These are phyloP conservation scores for Actinidia chinensis DNA, from an alignment of 179 eudicot species.

Conservation along the genomic window DNA sequence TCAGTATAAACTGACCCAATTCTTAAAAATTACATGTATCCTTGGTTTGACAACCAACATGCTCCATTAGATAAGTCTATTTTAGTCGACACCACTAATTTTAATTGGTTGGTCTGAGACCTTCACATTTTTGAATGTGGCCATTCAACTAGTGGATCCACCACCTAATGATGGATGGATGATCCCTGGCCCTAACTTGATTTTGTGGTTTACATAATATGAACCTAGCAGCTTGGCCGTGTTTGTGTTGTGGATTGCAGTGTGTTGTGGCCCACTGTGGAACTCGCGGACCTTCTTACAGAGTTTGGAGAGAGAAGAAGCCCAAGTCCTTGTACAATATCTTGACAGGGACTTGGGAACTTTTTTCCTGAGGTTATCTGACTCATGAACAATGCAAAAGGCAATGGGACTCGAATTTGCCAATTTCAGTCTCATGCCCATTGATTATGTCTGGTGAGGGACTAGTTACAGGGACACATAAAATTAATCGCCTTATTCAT, in stretches of 20 bases:
- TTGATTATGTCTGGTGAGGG: too few species aligned
- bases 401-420: too few species aligned
- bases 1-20: too few species aligned
- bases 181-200: background rate
- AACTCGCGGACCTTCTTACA: too few species aligned
- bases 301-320: too few species aligned
- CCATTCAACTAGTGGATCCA: conserved; percentile 1
- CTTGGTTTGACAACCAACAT: too few species aligned
- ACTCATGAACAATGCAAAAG: too few species aligned
- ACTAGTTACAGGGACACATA: too few species aligned
- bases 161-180: background rate
- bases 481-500: too few species aligned
- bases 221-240: background rate
- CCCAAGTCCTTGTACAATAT: background rate
- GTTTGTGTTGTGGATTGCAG: background rate
- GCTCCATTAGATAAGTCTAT: background rate
- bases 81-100: background rate
- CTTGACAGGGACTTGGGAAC: background rate
- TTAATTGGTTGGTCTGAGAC: background rate
- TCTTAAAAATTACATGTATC: too few species aligned
- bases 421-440: too few species aligned
- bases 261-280: background rate
- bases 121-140: background rate
- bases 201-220: background rate
- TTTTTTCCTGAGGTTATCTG: background rate